Evolutionary conservation across 2,329 filamentous ascomycete genomes (phyloP), one percentile per base, ranked within the genome.

Genomic region (Gaeumannomyces sp.): DNA sequence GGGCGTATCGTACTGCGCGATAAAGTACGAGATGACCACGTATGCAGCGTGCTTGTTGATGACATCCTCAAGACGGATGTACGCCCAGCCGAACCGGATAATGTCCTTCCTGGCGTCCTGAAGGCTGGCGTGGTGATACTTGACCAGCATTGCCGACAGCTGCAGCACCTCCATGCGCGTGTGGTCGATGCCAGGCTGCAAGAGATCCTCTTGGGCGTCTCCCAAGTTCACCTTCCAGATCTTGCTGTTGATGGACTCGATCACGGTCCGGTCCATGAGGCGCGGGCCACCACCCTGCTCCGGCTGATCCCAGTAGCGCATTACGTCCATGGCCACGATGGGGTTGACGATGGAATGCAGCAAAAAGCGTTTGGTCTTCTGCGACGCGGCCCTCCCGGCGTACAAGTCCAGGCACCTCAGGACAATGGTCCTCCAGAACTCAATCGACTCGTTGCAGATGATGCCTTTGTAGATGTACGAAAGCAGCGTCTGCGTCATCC

Each of bases 41-140:
- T 99, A 99, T 3, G 95, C 93, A 0, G 94, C 95, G 75, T 98
- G 95, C 76, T 99, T 99, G 81, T 98, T 99, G 80, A 99, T 97
- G 65, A 97, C 91, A 75, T 99, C 95, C 73, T 99, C 96, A n/a
- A 99, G 85, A 29, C 92, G 88, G 71, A 99, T 99, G 73, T 97
- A 98, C 25, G 93, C 97, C 95, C 95, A 99, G 3, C 93, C 93
- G 76, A 98, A 99, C 77, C 97, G 98, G 73, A 99, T 99, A 67
- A 99, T 94, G 69, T 99, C 95, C 76, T 99, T 99, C 53, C 96
- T 88, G 2, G 92, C 89, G 72, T 98, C 95, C 70, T 96, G 91
- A 1, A 99, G 85, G 64, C 93, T 90, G 38, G 86, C 85, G 72
- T 94, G 88, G 72, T 99, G 92, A 72, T 98, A 96, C 74, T 99